Evolutionary conservation across 495 filamentous ascomycete genomes (phyloP), one percentile per base, ranked within the genome.

Genomic region (Physcia stellaris): DNA sequence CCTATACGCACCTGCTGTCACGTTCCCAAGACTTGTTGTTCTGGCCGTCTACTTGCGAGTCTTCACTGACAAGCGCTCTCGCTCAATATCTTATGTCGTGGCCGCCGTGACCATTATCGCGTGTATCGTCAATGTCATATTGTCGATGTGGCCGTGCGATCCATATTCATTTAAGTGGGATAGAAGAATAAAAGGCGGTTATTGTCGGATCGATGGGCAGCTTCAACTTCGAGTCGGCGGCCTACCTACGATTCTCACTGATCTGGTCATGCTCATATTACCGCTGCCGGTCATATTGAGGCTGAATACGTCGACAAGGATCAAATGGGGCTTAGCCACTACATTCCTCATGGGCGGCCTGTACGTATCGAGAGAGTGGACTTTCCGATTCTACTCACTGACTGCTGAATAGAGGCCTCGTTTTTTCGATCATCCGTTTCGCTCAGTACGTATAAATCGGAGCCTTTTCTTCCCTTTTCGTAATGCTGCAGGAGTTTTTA

Each of bases 261-360:
- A 59, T 41, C 13, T 55, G 3, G 37, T 39, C 3, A 49, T 59
- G 20, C 22, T 59, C 10, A 32, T 53, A 21, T 39, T 57, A 2
- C 56, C 56, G 9, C 37, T 57, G 7, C 54, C 56, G 13, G 31
- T 52, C 9, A 39, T 59, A 9, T 55, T 50, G 52, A 41, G 40
- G 0, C 42, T 59, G 2, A 47, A 55, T 35, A 55, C 55, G 4
- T 51, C 50, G 12, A 49, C 38, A 34, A 51, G 51, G 17, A 51
- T 52, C 24, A 64, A 62, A 42, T 42, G 48, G 42, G 58, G 58
- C 3, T 36, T 64, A 15, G 56, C 51, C 10, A 51, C 62, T 20
- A 47, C 60, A 12, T 64, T 64, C 37, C 43, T 60, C 39, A 45
- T 61, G 9, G 59, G 61, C 4, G 52, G 54, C 29, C 49, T 64